phyloP scores from a whole-genome alignment of 1,284 basidiomycete genomes.

The Ceratobasidium sp. region DNA sequence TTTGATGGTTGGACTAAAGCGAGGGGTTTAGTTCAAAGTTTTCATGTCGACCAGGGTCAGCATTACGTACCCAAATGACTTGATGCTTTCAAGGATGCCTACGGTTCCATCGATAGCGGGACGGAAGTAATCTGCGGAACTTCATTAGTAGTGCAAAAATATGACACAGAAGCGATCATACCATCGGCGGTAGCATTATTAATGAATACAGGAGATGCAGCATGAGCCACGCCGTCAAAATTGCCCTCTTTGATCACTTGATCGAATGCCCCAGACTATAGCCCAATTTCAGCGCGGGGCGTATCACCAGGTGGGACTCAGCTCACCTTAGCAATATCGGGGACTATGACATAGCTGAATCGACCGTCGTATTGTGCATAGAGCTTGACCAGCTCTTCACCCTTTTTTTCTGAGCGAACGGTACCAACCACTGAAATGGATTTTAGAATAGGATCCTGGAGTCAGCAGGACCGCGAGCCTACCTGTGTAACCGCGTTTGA shows the following conservation, averaged over 20 bases:
- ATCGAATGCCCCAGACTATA: conserved; percentile 39
- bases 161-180: background rate
- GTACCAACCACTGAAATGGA: conserved; percentile 3
- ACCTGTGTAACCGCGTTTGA: conserved; percentile 14
- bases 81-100: conserved; percentile 42
- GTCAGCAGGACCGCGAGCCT: background rate
- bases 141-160: background rate
- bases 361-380: background rate
- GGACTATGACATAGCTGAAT: background rate
- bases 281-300: background rate
- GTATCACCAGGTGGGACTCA: too few species aligned
- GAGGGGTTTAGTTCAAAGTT: background rate
- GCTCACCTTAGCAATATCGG: conserved; percentile 13
- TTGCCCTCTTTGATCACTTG: conserved; percentile 23
- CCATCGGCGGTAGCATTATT: conserved; percentile 14
- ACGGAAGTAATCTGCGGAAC: conserved; percentile 22
- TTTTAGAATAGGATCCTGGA: background rate
- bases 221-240: conserved; percentile 39
- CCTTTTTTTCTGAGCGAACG: background rate
- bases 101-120: conserved; percentile 44
- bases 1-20: conserved; percentile 28
- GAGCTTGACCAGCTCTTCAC: conserved; percentile 5
- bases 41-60: too few species aligned
- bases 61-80: conserved; percentile 23
- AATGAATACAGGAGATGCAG: conserved; percentile 25